Conservation (phyloP, 169 alveolate species). For the Plasmodium yoelii region DNA sequence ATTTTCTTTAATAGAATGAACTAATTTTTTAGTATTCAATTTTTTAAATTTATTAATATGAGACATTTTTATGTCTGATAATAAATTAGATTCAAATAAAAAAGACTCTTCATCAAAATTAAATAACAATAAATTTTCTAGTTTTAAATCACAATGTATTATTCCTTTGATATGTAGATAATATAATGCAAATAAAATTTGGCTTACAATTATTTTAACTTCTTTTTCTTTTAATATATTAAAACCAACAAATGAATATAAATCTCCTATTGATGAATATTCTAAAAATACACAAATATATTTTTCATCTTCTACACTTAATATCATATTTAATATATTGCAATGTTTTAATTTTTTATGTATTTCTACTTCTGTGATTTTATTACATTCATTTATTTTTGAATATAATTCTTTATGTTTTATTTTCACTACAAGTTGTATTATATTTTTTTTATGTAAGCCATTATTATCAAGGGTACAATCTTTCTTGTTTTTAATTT, state of each 20-base stretch:
- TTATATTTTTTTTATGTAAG: conserved; percentile 1
- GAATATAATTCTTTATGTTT: conserved; percentile 57
- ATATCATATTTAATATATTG: conserved; percentile 65
- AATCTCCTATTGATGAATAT: conserved; percentile 76
- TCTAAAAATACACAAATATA: conserved; percentile 78
- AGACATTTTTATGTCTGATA: not conserved
- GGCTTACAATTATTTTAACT: conserved; percentile 79
- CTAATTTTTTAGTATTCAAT: conserved; percentile 30
- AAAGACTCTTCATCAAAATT: conserved; percentile 43
- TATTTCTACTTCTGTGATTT: conserved; percentile 56
- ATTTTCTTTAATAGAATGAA: conserved; percentile 42
- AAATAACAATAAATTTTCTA: conserved; percentile 83
- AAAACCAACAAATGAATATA: conserved; percentile 71
- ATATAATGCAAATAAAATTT: conserved; percentile 80
- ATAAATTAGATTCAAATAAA: not conserved
- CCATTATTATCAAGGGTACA: not conserved
- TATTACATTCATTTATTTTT: conserved; percentile 23
- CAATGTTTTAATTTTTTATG: conserved; percentile 61
- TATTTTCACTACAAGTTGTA: conserved; percentile 40
- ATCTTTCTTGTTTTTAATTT: not conserved
- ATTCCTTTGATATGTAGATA: conserved; percentile 84
- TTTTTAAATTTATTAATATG: not conserved
- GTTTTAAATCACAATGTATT: conserved; percentile 85
- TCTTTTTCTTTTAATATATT: conserved; percentile 76
- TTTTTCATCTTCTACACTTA: conserved; percentile 75